These are phyloP conservation scores for Apiospora phragmitis DNA, from an alignment of 2,329 filamentous ascomycete species.

Conservation along the genomic window DNA sequence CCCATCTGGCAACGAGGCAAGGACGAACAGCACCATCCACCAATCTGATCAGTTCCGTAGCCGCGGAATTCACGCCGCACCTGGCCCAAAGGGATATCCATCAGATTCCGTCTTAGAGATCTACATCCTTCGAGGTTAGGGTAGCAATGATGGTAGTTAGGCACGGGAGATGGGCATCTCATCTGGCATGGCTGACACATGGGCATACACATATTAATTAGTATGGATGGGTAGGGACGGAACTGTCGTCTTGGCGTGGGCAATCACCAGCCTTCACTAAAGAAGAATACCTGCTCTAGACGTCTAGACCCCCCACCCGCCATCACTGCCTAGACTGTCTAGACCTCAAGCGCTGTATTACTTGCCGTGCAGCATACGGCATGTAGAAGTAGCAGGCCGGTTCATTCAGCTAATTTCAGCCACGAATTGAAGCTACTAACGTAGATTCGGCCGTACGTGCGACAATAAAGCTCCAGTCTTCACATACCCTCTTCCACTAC, in stretches of 20 bases:
- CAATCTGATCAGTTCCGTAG: not conserved
- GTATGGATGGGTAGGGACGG: not conserved
- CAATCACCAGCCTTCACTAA: not conserved
- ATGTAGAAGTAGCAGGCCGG: not conserved
- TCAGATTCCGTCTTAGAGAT: not conserved
- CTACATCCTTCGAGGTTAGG: not conserved
- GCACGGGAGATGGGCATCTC: not conserved
- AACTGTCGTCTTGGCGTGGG: conserved; percentile 1
- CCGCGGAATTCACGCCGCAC: not conserved
- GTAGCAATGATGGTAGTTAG: not conserved
- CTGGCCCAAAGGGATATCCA: not conserved
- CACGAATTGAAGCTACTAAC: conserved; percentile 1
- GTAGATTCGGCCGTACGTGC: conserved; percentile 10
- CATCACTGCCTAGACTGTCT: not conserved
- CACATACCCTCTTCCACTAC: not conserved
- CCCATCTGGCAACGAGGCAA: not conserved
- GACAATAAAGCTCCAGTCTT: not conserved
- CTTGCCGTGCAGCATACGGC: not conserved
- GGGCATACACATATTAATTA: not conserved
- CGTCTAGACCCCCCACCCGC: not conserved
- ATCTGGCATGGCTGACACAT: not conserved
- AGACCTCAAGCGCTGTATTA: conserved; percentile 2
- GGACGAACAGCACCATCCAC: not conserved
- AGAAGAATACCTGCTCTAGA: not conserved
- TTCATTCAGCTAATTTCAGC: not conserved